Evolutionary conservation across 495 filamentous ascomycete genomes (phyloP).

Genomic region (Aspergillus wentii): DNA sequence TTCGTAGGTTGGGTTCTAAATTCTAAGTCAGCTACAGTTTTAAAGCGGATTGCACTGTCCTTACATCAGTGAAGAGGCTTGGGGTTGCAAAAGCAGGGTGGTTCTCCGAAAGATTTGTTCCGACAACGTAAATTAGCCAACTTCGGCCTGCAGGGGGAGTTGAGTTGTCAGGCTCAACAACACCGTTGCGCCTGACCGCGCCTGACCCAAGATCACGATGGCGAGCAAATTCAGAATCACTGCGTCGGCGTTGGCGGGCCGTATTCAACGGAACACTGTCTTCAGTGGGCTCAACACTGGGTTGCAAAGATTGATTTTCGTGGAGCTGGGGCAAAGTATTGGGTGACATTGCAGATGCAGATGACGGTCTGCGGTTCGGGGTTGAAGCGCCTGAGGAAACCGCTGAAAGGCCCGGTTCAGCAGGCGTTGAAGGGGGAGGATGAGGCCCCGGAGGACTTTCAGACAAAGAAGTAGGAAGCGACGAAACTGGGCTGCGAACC

Average conservation of each 20-base stretch:
- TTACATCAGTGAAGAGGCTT: constrained; percentile 70
- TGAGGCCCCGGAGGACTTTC: constrained; percentile 59
- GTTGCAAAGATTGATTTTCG: constrained; percentile 27
- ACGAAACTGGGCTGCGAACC: constrained; percentile 21
- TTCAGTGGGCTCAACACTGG: constrained; percentile 24
- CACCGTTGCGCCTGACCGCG: constrained; percentile 58
- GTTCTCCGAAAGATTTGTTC: constrained; percentile 70
- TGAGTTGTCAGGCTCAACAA: constrained; percentile 59
- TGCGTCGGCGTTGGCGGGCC: constrained; percentile 51
- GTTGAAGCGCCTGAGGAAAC: constrained; percentile 54
- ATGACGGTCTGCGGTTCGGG: constrained; percentile 49
- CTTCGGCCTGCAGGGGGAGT: constrained; percentile 51
- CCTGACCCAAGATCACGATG: constrained; percentile 57
- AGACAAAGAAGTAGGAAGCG: constrained; percentile 36
- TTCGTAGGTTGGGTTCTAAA: constrained; percentile 68
- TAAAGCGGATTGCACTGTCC: constrained; percentile 6
- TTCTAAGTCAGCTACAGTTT: constrained; percentile 6
- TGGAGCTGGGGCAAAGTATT: constrained; percentile 28
- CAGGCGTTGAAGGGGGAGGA: constrained; percentile 66
- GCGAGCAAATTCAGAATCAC: constrained; percentile 59
- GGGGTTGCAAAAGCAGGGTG: constrained; percentile 73
- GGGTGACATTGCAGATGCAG: constrained; percentile 43
- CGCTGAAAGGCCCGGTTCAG: constrained; percentile 54
- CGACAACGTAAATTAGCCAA: constrained; percentile 78
- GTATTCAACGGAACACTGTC: constrained; percentile 20